Evolutionary conservation across 2,329 filamentous ascomycete genomes (phyloP).

Genomic region (Coniochaeta sp.): DNA sequence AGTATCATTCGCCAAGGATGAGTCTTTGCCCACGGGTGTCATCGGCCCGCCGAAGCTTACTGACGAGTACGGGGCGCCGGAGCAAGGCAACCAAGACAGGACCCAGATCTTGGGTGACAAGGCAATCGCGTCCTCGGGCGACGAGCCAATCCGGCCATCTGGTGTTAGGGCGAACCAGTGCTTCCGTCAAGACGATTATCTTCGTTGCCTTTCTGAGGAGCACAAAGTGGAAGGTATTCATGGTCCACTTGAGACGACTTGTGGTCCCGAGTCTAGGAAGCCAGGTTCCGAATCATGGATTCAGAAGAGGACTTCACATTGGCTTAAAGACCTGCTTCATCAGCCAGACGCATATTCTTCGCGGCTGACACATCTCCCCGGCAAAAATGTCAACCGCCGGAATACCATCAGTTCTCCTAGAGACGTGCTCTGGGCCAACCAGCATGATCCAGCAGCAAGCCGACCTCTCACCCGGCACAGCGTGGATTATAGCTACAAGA

Average conservation of each 20-base stretch:
- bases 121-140: background rate
- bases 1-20: background rate
- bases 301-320: background rate
- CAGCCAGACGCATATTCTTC: background rate
- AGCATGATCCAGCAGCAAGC: background rate
- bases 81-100: background rate
- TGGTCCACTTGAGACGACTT: background rate
- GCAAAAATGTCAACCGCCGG: background rate
- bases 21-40: background rate
- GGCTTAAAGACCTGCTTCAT: background rate
- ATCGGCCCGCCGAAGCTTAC: background rate
- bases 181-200: background rate
- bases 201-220: background rate
- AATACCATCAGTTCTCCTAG: background rate
- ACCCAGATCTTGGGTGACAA: background rate
- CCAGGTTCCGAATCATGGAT: background rate
- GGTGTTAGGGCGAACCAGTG: too few species aligned
- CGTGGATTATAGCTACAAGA: background rate
- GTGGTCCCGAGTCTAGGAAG: background rate
- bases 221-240: background rate
- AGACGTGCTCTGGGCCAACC: background rate
- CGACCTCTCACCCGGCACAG: background rate
- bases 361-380: background rate
- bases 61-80: background rate
- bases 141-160: background rate